These are phyloP conservation scores for Coemansia erecta DNA, from an alignment of 192 early-diverging fungal species.

Conservation along the genomic window DNA sequence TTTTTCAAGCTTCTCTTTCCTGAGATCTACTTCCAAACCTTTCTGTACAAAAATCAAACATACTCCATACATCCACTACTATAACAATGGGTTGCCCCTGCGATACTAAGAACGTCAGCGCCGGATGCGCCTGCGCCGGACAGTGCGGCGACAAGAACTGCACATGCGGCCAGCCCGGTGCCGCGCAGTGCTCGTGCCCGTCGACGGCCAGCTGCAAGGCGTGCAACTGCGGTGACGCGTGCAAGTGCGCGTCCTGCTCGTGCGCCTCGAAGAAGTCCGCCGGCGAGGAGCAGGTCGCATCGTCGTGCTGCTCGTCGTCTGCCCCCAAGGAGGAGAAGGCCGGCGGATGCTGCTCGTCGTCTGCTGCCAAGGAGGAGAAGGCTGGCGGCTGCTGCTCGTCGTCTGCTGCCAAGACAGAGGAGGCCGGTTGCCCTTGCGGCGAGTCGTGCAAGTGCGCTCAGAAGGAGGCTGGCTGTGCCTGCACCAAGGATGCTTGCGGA, in stretches of 20 bases:
- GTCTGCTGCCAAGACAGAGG: not conserved
- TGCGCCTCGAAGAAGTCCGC: slow-evolving; percentile 4
- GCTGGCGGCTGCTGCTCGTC: slow-evolving; percentile 14
- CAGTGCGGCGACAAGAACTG: slow-evolving; percentile 20
- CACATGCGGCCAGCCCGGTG: slow-evolving; percentile 30
- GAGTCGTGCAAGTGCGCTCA: slow-evolving; percentile 18
- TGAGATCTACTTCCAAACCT: not conserved
- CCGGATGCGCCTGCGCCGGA: slow-evolving; percentile 27
- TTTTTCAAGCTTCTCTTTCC: not conserved
- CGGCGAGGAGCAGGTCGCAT: not conserved
- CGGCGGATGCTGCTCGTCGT: slow-evolving; percentile 12
- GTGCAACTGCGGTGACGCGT: slow-evolving; percentile 31
- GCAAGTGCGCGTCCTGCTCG: slow-evolving; percentile 25
- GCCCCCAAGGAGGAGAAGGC: slow-evolving; percentile 4
- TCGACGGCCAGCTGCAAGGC: slow-evolving; percentile 16
- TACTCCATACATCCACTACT: not conserved
- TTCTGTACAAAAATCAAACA: slow-evolving; percentile 3
- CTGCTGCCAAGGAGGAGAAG: not conserved
- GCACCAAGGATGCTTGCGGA: slow-evolving; percentile 6
- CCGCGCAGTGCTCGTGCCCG: slow-evolving; percentile 28
- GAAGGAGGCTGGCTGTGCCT: slow-evolving; percentile 8
- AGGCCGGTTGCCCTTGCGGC: slow-evolving; percentile 9
- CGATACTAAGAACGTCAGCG: slow-evolving; percentile 18
- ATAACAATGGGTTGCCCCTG: slow-evolving; percentile 14
- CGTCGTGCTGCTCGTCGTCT: slow-evolving; percentile 14